Conservation (phyloP, 177 flowering plant genomes). For the Viscum album region DNA sequence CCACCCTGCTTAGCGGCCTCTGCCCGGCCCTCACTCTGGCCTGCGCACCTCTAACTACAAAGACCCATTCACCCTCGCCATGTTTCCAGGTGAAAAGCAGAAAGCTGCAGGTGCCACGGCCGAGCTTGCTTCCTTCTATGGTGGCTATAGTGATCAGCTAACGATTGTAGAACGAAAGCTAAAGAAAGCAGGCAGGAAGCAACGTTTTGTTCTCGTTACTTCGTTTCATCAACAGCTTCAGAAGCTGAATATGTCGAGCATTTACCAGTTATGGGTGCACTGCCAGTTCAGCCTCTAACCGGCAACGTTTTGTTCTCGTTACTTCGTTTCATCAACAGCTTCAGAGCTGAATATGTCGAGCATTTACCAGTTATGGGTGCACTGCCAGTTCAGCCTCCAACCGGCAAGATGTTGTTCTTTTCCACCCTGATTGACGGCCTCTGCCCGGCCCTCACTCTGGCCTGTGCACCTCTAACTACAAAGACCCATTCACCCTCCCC, state of each 20-base stretch:
- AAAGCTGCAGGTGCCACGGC: constrained; percentile 53
- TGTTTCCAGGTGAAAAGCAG: constrained; percentile 53
- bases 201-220: constrained; percentile 58
- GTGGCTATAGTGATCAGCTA: constrained; percentile 77
- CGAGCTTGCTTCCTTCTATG: constrained; percentile 63
- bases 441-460: constrained; percentile 87
- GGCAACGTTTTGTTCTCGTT: constrained; percentile 89
- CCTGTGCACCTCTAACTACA: constrained; percentile 81
- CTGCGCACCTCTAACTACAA: constrained; percentile 67
- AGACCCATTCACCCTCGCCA: constrained; percentile 73
- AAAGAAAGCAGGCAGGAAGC: constrained; percentile 49
- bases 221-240: constrained; percentile 51
- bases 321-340: too few relatives aligned
- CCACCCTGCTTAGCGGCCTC: constrained; percentile 79
- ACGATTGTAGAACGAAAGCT: constrained; percentile 62
- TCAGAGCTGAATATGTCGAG: too few relatives aligned
- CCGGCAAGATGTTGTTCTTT: constrained; percentile 85
- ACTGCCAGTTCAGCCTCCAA: constrained; percentile 82
- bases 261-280: too few relatives aligned
- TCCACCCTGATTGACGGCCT: constrained; percentile 82
- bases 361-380: too few relatives aligned
- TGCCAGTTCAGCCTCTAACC: constrained; percentile 82
- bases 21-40: constrained; percentile 94
- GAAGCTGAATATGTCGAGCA: too few relatives aligned
- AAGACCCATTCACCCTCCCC: constrained; percentile 73